phyloP scores from a whole-genome alignment of 2,329 filamentous ascomycete species.

The Aspergillus felis region DNA sequence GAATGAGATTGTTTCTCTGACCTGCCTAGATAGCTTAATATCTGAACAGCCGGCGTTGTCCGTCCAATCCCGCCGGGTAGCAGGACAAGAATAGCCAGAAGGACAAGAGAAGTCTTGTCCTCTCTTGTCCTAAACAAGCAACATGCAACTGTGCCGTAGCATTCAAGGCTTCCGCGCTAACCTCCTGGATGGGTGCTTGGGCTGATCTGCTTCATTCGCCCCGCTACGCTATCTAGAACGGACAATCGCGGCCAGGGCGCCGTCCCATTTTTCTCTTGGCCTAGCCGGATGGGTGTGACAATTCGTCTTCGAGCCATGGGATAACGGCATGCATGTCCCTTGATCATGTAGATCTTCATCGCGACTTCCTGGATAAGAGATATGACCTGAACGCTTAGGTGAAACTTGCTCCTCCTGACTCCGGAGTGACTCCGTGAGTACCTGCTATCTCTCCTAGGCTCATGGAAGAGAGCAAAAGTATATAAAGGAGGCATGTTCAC shows the following conservation, averaged over 20 bases:
- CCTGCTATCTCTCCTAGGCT: not conserved
- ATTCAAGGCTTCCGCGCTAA: not conserved
- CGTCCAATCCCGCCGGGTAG: not conserved
- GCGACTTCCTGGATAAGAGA: not conserved
- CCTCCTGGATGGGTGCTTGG: not conserved
- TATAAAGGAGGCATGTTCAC: constrained; percentile 19
- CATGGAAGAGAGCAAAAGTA: constrained; percentile 12
- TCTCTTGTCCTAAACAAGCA: constrained; percentile 13
- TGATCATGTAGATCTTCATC: constrained; percentile 4
- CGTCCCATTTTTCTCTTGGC: not conserved
- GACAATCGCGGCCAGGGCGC: not conserved
- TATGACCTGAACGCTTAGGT: not conserved
- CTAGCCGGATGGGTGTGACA: not conserved
- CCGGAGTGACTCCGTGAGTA: not conserved
- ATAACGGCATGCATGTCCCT: not conserved
- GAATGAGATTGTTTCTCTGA: constrained; percentile 1
- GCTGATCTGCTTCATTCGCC: not conserved
- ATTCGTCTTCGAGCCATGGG: not conserved
- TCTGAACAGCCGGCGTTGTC: not conserved
- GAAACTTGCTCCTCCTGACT: constrained; percentile 4
- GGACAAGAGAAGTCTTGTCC: constrained; percentile 8
- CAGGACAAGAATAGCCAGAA: not conserved
- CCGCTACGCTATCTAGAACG: not conserved
- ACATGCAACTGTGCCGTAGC: constrained; percentile 5
- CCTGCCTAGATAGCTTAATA: not conserved